A percentile compares a stretch with the other conserved stretches of the same genome.
Conservation (phyloP, 371 early-diverging fungal species). For the Circinella umbellata region DNA sequence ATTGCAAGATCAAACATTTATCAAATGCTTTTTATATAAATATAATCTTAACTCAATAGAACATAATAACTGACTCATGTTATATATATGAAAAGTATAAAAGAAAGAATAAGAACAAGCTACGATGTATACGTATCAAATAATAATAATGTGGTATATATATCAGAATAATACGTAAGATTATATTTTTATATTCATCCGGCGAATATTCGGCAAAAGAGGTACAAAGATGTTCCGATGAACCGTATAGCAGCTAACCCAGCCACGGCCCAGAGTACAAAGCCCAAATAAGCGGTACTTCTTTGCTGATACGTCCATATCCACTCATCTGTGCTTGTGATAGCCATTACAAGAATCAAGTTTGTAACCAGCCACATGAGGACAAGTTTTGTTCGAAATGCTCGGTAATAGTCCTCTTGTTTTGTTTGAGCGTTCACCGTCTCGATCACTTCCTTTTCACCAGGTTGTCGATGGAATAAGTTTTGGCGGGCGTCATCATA, state of each 20-base stretch:
- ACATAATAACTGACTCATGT: no score
- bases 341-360: conserved; percentile 67
- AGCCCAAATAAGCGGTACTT: conserved; percentile 71
- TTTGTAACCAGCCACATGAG: conserved; percentile 87
- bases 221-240: conserved; percentile 46
- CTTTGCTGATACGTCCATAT: conserved; percentile 18
- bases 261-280: conserved; percentile 87
- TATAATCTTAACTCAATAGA: no score
- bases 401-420: conserved; percentile 85
- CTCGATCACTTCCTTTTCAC: conserved; percentile 52
- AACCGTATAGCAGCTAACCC: conserved; percentile 77
- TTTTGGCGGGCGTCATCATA: conserved; percentile 73
- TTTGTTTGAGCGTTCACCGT: conserved; percentile 78
- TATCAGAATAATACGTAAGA: no score
- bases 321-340: conserved; percentile 38
- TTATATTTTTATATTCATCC: no score
- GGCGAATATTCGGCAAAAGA: no score
- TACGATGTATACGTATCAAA: no score
- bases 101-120: no score
- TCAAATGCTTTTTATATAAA: no score
- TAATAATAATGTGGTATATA: no score
- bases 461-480: conserved; percentile 55
- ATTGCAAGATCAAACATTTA: no score
- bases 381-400: conserved; percentile 79
- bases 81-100: no score